Conservation (phyloP, 768 basidiomycete genomes). For the Tricholoma sp. region DNA sequence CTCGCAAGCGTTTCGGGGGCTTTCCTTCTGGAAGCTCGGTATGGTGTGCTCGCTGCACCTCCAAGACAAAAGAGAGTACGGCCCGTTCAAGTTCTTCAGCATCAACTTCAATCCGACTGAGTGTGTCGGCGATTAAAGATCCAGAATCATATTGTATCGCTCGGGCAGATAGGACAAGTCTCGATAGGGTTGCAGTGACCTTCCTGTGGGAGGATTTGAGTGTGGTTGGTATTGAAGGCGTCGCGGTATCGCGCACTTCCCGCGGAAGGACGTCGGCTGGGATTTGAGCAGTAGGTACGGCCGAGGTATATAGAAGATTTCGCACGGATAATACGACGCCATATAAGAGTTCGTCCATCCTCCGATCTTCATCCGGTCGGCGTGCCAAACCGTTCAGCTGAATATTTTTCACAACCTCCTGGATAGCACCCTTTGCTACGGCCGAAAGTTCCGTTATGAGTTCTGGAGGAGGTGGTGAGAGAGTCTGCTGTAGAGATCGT, state of each 20-base stretch:
- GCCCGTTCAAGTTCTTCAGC: constrained; percentile 74
- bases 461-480: constrained; percentile 55
- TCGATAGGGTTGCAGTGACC: constrained; percentile 84
- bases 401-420: constrained; percentile 58
- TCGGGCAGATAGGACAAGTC: constrained; percentile 86
- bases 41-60: constrained; percentile 59
- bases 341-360: constrained; percentile 60
- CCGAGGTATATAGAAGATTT: constrained; percentile 67
- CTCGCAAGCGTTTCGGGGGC: constrained; percentile 52
- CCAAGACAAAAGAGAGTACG: constrained; percentile 59
- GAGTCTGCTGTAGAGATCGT: constrained; percentile 53
- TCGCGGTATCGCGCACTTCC: constrained; percentile 39
- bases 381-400: constrained; percentile 40
- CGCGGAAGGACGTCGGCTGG: constrained; percentile 49
- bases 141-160: constrained; percentile 82
- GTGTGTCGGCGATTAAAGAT: constrained; percentile 53
- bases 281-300: constrained; percentile 56
- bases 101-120: constrained; percentile 68
- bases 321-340: constrained; percentile 68
- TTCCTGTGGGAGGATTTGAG: constrained; percentile 81
- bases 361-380: constrained; percentile 47
- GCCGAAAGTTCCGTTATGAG: constrained; percentile 58
- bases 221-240: constrained; percentile 47
- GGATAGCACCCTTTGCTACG: constrained; percentile 53
- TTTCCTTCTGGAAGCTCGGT: constrained; percentile 23